A percentile compares a stretch with the other conserved stretches of the same genome.
Evolutionary conservation across 1,284 basidiomycete species (phyloP).

Genomic region (Cutaneotrichosporon dermatis): DNA sequence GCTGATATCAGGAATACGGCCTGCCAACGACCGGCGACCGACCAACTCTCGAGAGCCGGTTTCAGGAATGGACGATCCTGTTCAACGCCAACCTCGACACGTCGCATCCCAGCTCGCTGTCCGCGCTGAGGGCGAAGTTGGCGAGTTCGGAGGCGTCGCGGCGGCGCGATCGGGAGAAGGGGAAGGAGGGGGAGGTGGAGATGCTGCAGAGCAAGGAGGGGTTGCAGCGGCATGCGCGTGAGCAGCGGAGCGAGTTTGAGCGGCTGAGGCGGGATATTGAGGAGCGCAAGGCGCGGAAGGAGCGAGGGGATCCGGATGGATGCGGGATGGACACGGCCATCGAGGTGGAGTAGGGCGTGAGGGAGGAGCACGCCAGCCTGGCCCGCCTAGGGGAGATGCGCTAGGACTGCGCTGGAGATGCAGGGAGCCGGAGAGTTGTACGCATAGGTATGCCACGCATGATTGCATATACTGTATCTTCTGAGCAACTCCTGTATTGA

Average conservation of each 20-base stretch:
- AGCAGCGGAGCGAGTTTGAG: slow-evolving; percentile 41
- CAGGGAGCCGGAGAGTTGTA: not conserved
- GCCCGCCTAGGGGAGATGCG: too few species aligned
- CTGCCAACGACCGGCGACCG: slow-evolving; percentile 43
- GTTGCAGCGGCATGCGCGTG: slow-evolving; percentile 33
- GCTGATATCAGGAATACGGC: slow-evolving; percentile 32
- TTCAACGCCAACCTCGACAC: slow-evolving; percentile 48
- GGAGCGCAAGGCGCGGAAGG: slow-evolving; percentile 29
- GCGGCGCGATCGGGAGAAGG: slow-evolving; percentile 39
- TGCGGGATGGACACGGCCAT: slow-evolving; percentile 28
- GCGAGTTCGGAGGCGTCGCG: slow-evolving; percentile 30
- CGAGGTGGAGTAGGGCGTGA: slow-evolving; percentile 34
- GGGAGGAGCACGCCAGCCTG: too few species aligned
- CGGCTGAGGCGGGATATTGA: slow-evolving; percentile 36
- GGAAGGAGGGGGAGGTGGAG: slow-evolving; percentile 34
- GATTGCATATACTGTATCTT: too few species aligned
- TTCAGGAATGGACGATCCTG: slow-evolving; percentile 47
- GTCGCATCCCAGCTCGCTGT: slow-evolving; percentile 38
- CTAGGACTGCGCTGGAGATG: too few species aligned
- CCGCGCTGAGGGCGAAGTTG: slow-evolving; percentile 37
- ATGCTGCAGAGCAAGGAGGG: slow-evolving; percentile 35
- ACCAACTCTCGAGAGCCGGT: slow-evolving; percentile 27
- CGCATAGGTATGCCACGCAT: too few species aligned
- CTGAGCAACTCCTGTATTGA: not conserved
- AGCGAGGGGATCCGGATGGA: slow-evolving; percentile 8